Evolutionary conservation across 768 basidiomycete genomes (phyloP).

Genomic region (Pholiota molesta): DNA sequence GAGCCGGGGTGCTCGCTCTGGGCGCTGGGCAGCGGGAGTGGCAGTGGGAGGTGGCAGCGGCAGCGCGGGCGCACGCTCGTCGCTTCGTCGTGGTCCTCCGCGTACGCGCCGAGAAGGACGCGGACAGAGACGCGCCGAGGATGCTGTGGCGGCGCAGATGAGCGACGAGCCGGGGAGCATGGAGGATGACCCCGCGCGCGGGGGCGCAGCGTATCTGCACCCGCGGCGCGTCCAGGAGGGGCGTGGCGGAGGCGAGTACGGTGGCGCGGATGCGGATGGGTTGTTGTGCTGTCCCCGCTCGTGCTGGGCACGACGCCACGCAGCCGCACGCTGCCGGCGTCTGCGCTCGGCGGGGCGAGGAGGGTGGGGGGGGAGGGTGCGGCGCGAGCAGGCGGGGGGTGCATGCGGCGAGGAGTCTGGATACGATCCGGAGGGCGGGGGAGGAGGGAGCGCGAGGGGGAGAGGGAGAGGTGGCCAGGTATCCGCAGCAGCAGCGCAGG

Average conservation of each 20-base stretch:
- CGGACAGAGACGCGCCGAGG: not conserved
- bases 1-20: not conserved
- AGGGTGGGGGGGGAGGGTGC: constrained; percentile 1
- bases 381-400: constrained; percentile 26
- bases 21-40: not conserved
- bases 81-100: constrained; percentile 1
- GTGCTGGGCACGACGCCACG: constrained; percentile 27
- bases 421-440: constrained; percentile 40
- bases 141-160: constrained; percentile 24
- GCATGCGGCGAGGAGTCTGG: constrained; percentile 33
- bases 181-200: not conserved
- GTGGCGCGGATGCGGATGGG: no score
- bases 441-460: constrained; percentile 2
- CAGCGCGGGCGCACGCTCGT: not conserved
- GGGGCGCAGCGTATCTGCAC: no score
- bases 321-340: not conserved
- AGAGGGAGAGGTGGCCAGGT: not conserved
- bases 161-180: constrained; percentile 49
- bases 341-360: no score
- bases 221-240: no score
- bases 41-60: not conserved
- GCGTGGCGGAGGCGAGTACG: no score
- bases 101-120: no score
- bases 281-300: no score
- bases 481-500: not conserved